Evolutionary conservation across 2,329 filamentous ascomycete genomes (phyloP).

Genomic region (Monilinia fructicola): DNA sequence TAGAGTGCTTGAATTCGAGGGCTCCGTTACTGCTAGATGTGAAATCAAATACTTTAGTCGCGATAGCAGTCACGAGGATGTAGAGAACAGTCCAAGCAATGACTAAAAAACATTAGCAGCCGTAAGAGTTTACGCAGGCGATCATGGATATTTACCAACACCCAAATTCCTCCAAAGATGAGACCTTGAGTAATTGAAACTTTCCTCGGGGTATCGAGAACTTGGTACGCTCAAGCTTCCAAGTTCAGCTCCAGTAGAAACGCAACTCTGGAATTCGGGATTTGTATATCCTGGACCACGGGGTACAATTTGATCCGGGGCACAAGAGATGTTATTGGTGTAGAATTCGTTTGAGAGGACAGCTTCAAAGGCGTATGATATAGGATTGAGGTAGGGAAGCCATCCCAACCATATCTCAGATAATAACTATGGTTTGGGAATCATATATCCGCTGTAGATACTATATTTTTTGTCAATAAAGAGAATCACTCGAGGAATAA

Average conservation of each 20-base stretch:
- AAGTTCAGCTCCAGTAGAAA: conserved; percentile 56
- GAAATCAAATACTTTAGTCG: conserved; percentile 68
- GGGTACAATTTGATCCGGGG: conserved; percentile 57
- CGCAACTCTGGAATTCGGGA: conserved; percentile 60
- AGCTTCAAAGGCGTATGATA: conserved; percentile 61
- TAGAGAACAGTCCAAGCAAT: conserved; percentile 76
- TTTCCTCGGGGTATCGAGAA: conserved; percentile 52
- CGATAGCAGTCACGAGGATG: conserved; percentile 67
- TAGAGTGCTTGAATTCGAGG: conserved; percentile 69
- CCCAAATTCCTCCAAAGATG: conserved; percentile 67
- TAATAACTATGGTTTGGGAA: conserved; percentile 61
- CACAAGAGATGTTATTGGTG: conserved; percentile 56
- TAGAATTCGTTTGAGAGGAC: conserved; percentile 63
- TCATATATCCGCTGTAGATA: conserved; percentile 67
- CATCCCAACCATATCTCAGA: conserved; percentile 63
- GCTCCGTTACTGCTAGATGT: conserved; percentile 63
- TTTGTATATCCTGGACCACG: conserved; percentile 53
- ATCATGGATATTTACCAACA: conserved; percentile 41
- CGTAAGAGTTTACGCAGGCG: neutral
- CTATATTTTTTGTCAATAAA: conserved; percentile 22
- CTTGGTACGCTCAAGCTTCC: conserved; percentile 54
- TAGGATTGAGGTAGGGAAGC: conserved; percentile 50
- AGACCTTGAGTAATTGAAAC: conserved; percentile 56
- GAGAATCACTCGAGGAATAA: neutral
- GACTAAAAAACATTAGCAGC: conserved; percentile 42